Conservation (phyloP, 495 filamentous ascomycete genomes). For the Neurospora sp. region DNA sequence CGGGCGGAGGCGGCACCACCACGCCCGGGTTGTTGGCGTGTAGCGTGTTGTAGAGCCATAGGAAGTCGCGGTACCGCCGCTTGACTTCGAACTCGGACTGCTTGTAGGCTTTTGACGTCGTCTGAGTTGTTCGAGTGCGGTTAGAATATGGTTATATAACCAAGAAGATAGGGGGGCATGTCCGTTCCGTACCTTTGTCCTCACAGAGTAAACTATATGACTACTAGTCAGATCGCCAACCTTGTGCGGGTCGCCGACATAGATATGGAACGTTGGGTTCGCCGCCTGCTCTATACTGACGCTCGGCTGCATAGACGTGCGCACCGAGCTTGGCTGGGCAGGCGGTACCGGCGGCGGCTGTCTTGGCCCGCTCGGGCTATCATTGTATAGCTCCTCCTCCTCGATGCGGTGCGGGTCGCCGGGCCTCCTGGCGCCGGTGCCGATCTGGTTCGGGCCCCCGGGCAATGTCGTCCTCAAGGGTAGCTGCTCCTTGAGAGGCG, state of each 20-base stretch:
- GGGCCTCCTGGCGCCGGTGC: conserved; percentile 21
- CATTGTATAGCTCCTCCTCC: conserved; percentile 44
- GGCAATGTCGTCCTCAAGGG: conserved; percentile 46
- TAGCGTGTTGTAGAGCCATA: conserved; percentile 92
- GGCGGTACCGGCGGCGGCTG: conserved; percentile 68
- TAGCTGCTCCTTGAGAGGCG: conserved; percentile 77
- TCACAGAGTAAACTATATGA: conserved; percentile 93
- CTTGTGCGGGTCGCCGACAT: conserved; percentile 93
- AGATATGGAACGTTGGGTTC: conserved; percentile 84
- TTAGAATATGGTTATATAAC: not conserved
- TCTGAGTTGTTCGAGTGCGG: conserved; percentile 38
- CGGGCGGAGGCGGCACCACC: conserved; percentile 89
- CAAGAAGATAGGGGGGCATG: not conserved
- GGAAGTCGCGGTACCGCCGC: conserved; percentile 87
- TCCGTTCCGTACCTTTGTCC: conserved; percentile 62
- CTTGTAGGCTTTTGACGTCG: conserved; percentile 90
- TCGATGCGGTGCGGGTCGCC: conserved; percentile 46
- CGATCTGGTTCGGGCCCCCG: not conserved
- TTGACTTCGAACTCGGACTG: conserved; percentile 84
- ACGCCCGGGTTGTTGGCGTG: conserved; percentile 92
- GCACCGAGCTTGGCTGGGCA: conserved; percentile 38
- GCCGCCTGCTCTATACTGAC: conserved; percentile 82
- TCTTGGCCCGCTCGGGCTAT: conserved; percentile 40
- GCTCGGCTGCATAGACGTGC: conserved; percentile 64
- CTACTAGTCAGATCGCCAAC: conserved; percentile 94